Evolutionary conservation across 2,329 filamentous ascomycete genomes (phyloP).

Genomic region (Boeremia exigua): DNA sequence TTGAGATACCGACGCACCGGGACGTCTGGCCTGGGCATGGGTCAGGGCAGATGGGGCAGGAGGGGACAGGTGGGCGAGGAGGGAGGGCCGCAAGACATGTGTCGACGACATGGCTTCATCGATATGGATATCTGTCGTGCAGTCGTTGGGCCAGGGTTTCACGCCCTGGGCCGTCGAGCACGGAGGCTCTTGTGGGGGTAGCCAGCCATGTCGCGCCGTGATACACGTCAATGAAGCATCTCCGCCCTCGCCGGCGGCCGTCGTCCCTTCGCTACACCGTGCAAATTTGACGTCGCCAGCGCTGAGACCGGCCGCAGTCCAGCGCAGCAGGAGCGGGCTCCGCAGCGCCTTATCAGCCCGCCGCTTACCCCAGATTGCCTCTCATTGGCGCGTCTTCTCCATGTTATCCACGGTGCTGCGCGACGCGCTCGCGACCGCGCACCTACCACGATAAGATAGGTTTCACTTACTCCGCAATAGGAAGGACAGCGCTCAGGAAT

Average conservation of each 20-base stretch:
- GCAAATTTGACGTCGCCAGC: not conserved
- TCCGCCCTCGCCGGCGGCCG: conserved; percentile 15
- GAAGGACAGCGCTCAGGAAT: conserved; percentile 32
- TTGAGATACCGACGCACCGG: not conserved
- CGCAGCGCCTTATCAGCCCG: conserved; percentile 29
- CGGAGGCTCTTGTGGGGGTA: conserved; percentile 5
- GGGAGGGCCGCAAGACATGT: no score
- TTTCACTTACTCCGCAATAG: conserved; percentile 42
- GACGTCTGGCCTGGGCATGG: not conserved
- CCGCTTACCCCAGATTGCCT: conserved; percentile 9
- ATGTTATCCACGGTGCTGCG: conserved; percentile 29
- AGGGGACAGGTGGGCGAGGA: not conserved
- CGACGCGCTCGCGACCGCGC: conserved; percentile 29
- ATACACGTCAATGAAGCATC: conserved; percentile 7
- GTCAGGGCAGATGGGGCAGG: not conserved
- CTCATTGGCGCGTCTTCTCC: conserved; percentile 23
- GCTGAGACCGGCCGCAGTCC: not conserved
- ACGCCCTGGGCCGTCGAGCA: no score
- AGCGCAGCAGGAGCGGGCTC: conserved; percentile 1
- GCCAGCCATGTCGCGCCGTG: not conserved
- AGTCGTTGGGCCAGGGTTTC: no score
- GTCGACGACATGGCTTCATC: no score
- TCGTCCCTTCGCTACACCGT: not conserved
- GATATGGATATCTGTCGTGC: no score
- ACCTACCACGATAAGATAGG: conserved; percentile 40